These are phyloP conservation scores for Sugiyamaella japonica DNA, from an alignment of 1,139 yeast genomes.

Conservation along the genomic window DNA sequence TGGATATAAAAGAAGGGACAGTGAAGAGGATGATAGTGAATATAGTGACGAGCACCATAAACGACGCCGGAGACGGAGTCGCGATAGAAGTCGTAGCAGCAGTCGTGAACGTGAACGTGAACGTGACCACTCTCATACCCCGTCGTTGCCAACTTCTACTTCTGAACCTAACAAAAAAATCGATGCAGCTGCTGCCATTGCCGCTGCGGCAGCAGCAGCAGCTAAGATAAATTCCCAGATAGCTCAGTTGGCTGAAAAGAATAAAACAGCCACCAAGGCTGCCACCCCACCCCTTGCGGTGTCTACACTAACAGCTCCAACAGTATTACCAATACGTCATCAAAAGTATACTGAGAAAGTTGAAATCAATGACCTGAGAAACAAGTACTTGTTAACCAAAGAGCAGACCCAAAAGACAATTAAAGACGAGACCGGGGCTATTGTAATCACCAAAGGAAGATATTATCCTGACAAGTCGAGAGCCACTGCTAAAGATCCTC, in stretches of 20 bases:
- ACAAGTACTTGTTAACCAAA: slow-evolving; percentile 43
- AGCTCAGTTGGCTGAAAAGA: slow-evolving; percentile 14
- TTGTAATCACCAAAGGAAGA: slow-evolving; percentile 40
- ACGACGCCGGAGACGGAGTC: slow-evolving; percentile 1
- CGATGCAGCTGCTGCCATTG: slow-evolving; percentile 34
- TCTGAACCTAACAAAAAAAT: slow-evolving; percentile 20
- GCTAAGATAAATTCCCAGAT: slow-evolving; percentile 40
- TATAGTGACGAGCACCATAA: neutral
- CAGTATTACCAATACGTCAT: slow-evolving; percentile 16
- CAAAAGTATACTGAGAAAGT: slow-evolving; percentile 31
- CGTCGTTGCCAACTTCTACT: neutral
- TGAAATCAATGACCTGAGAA: slow-evolving; percentile 43
- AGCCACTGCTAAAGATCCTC: slow-evolving; percentile 42
- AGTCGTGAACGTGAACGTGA: neutral
- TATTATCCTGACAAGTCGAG: slow-evolving; percentile 42
- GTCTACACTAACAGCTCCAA: slow-evolving; percentile 9
- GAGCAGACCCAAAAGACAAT: slow-evolving; percentile 39
- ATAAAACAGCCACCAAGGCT: slow-evolving; percentile 7
- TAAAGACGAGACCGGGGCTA: slow-evolving; percentile 38
- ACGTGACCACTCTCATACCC: neutral
- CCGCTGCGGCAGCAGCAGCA: slow-evolving; percentile 40
- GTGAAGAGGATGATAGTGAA: neutral
- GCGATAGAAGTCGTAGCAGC: neutral
- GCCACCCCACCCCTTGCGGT: slow-evolving; percentile 11
- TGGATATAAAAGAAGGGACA: neutral